phyloP scores from a whole-genome alignment of 2,329 filamentous ascomycete species.

The Exophiala alcalophila region DNA sequence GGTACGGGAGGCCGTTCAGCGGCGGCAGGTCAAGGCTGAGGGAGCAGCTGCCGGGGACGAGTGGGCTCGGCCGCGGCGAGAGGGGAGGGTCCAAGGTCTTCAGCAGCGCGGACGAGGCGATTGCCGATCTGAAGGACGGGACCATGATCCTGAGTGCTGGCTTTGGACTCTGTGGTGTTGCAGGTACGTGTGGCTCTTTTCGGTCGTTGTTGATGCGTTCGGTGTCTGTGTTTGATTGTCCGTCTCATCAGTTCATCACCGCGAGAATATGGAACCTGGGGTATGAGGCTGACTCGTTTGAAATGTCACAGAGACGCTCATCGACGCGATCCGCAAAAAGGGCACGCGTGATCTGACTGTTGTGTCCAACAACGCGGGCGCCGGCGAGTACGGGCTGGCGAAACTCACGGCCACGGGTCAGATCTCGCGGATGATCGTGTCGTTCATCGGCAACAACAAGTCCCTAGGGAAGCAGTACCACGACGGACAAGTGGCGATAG shows the following conservation, averaged over 20 bases:
- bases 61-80: too few species aligned
- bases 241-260: too few species aligned
- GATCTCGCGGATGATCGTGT: constrained; percentile 68
- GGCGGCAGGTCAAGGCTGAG: too few species aligned
- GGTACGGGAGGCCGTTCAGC: too few species aligned
- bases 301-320: constrained; percentile 67
- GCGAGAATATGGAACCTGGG: too few species aligned
- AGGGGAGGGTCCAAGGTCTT: constrained; percentile 38
- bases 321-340: constrained; percentile 63
- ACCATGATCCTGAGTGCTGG: constrained; percentile 72
- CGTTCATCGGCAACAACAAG: constrained; percentile 78
- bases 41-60: too few species aligned
- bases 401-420: constrained; percentile 69
- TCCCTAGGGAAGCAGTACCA: constrained; percentile 89
- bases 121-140: constrained; percentile 67
- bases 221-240: too few species aligned
- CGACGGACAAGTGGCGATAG: constrained; percentile 79
- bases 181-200: constrained; percentile 51
- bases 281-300: too few species aligned
- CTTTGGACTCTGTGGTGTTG: constrained; percentile 78
- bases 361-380: constrained; percentile 77
- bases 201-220: too few species aligned
- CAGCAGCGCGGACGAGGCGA: constrained; percentile 60
- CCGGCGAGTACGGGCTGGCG: constrained; percentile 65
- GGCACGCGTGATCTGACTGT: constrained; percentile 63